A percentile compares a stretch with the other conserved stretches of the same genome.
These are phyloP conservation scores for Carpinus viminea DNA, from an alignment of 306 rosid genomes.

Conservation along the genomic window DNA sequence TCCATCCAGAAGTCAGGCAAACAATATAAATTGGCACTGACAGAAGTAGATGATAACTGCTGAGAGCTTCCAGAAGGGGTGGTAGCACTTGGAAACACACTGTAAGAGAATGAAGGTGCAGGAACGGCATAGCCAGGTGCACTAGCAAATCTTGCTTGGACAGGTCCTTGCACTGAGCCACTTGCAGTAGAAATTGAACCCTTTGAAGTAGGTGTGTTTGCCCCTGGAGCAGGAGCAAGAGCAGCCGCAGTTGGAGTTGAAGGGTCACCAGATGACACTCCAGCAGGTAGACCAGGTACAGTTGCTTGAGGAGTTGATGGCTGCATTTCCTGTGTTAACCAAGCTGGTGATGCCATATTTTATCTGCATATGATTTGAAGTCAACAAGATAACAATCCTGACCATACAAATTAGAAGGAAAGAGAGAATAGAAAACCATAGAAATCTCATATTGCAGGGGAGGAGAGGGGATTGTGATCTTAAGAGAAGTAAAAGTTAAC, in stretches of 20 bases:
- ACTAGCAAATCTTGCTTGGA: slow-evolving; percentile 14
- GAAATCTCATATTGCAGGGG: not conserved
- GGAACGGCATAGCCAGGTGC: slow-evolving; percentile 32
- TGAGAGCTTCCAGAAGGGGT: slow-evolving; percentile 39
- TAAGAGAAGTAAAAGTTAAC: too few relatives aligned
- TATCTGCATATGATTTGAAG: slow-evolving; percentile 25
- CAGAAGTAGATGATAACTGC: slow-evolving; percentile 37
- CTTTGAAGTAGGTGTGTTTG: not conserved
- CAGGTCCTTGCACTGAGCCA: slow-evolving; percentile 17
- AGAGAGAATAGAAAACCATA: not conserved
- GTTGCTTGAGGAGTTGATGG: slow-evolving; percentile 30
- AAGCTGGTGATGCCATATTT: slow-evolving; percentile 53
- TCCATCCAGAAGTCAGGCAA: not conserved
- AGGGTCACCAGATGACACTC: slow-evolving; percentile 23
- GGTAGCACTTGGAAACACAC: slow-evolving; percentile 22
- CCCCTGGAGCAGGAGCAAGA: slow-evolving; percentile 18
- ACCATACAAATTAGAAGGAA: not conserved
- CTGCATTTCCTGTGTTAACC: slow-evolving; percentile 45
- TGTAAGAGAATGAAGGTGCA: slow-evolving; percentile 24
- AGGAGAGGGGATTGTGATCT: too few relatives aligned
- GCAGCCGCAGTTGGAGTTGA: slow-evolving; percentile 26
- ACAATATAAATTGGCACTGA: slow-evolving; percentile 29
- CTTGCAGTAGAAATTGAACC: not conserved
- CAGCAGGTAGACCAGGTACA: slow-evolving; percentile 17
- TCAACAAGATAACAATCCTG: not conserved